A percentile compares a stretch with the other conserved stretches of the same genome.
Conservation (phyloP, 345 rosid species). For the Ceriops decandra region DNA sequence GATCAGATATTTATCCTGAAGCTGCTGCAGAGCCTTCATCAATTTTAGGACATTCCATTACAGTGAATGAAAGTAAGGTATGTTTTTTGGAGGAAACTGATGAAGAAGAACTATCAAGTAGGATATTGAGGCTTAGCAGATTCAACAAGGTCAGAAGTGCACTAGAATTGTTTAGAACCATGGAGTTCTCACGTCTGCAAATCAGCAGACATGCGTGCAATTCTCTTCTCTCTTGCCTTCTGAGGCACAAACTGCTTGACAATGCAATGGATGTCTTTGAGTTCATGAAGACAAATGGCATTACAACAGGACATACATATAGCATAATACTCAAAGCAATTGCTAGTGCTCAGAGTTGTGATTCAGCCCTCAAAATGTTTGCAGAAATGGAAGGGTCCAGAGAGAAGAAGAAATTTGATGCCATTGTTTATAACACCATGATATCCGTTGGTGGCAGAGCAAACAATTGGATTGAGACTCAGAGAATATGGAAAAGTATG, state of each 20-base stretch:
- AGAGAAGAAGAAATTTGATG: conserved; percentile 42
- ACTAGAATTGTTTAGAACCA: conserved; percentile 51
- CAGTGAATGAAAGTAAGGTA: conserved; percentile 23
- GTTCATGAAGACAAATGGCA: conserved; percentile 44
- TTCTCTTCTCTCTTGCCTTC: conserved; percentile 61
- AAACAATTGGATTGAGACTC: conserved; percentile 46
- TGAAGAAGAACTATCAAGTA: conserved; percentile 54
- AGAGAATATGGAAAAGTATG: conserved; percentile 65
- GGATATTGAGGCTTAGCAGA: conserved; percentile 68
- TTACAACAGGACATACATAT: conserved; percentile 57
- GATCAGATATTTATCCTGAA: conserved; percentile 16
- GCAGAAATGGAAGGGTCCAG: conserved; percentile 38
- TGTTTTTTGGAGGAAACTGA: conserved; percentile 66
- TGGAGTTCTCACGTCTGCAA: conserved; percentile 44
- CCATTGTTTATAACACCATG: conserved; percentile 66
- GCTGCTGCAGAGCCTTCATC: conserved; percentile 14
- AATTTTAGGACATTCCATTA: background rate
- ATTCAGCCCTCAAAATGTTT: conserved; percentile 55
- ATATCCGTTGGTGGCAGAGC: conserved; percentile 61
- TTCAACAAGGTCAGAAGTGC: conserved; percentile 71
- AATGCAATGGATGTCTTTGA: conserved; percentile 51
- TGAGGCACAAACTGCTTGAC: conserved; percentile 45
- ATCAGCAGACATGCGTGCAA: conserved; percentile 61
- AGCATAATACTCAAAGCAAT: conserved; percentile 65
- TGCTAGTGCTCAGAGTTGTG: conserved; percentile 47